Evolutionary conservation across 768 basidiomycete species (phyloP), one percentile per base, ranked within the genome.

Genomic region (Gloeophyllum trabeum): DNA sequence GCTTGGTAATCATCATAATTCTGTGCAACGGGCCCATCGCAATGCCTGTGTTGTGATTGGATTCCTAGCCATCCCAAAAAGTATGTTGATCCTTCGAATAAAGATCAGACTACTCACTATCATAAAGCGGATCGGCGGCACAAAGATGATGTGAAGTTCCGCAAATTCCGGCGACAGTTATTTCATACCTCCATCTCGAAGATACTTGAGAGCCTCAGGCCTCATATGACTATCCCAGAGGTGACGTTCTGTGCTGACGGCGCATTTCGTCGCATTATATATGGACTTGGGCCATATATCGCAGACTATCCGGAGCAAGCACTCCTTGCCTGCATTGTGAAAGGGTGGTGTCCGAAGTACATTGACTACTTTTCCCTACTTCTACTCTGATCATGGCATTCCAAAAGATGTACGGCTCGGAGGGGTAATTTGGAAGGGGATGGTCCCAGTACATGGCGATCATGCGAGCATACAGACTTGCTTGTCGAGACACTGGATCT

Each of bases 31-130:
- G 13, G 46, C 47, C 0, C 47, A 48, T 7, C 4, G 32, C 14
- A 36, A 39, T 12, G 39, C 28, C 4, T n/a, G 46, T 2, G 36
- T 44, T 0, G 5, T 40, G 1, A 26, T 43, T 0, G 40, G 39
- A 1, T 58, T 54, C 30, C 40, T 55, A 1, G 38, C 47, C 2
- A 58, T 56, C 22, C 55, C 53, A 4, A 56, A 56, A 43, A 42
- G 55, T 58, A 38, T 23, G 45, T 50, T 32, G 28, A 32, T 32
- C 28, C 28, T 32, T 32, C 28, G 10, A 10, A 10, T 32, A 16
- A 10, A 32, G 10, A 10, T 32, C 28, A 10, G 28, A 32, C 28
- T 32, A 16, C 10, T 16, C 28, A 32, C 16, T 32, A 10, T 10
- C 10, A 16, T 32, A 10, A 32, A 32, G 10, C 34, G 21, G 50